These are phyloP conservation scores for sorghum (Sorghum bicolor) DNA, from an alignment of 176 grass and related monocot species.

Conservation along the genomic window DNA sequence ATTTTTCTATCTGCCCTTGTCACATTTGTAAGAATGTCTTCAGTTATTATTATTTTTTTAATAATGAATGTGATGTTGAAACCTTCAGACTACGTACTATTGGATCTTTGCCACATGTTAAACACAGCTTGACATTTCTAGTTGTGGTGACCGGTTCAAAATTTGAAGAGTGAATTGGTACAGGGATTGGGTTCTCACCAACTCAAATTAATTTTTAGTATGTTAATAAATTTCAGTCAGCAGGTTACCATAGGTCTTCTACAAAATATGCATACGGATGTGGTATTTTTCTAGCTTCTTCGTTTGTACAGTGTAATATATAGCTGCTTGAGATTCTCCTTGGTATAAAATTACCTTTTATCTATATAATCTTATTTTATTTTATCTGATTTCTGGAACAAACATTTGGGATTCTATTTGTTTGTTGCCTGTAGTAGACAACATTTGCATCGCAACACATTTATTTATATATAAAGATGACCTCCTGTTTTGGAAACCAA, in stretches of 20 bases:
- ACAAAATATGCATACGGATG: neutral
- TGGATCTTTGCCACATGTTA: neutral
- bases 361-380: neutral
- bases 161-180: neutral
- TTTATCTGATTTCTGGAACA: neutral
- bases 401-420: neutral
- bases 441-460: neutral
- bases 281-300: neutral
- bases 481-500: neutral
- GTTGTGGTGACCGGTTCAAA: neutral
- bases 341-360: neutral
- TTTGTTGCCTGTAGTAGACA: neutral
- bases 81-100: neutral
- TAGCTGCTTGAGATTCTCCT: neutral
- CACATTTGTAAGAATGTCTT: neutral
- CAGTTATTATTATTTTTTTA: neutral
- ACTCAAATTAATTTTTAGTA: neutral
- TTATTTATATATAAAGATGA: neutral
- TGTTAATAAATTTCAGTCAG: neutral
- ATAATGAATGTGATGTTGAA: neutral
- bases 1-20: neutral
- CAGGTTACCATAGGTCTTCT: neutral
- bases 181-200: neutral
- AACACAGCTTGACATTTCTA: neutral
- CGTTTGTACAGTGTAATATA: neutral